phyloP scores from a whole-genome alignment of 2,329 filamentous ascomycete species.

The Ophiostoma triangulosporum region DNA sequence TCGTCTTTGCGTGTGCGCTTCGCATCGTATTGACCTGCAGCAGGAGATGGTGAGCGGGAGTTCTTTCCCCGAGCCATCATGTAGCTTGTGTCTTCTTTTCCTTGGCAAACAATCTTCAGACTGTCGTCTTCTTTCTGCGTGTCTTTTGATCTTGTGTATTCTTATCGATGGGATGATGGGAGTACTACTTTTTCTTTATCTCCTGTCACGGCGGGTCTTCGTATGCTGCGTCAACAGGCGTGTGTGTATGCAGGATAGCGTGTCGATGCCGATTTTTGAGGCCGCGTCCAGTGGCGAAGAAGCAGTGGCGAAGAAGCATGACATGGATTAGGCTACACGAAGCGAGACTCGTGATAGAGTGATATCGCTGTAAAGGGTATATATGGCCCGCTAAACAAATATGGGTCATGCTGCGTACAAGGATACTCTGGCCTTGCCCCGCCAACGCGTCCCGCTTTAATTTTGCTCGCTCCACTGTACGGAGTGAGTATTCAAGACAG shows the following conservation, averaged over 20 bases:
- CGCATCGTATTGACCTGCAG: constrained; percentile 67
- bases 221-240: neutral
- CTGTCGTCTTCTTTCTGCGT: neutral
- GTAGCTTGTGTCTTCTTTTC: constrained; percentile 16
- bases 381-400: neutral
- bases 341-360: neutral
- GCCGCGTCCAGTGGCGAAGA: neutral
- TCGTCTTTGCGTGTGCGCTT: constrained; percentile 53
- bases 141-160: neutral
- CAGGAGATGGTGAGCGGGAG: constrained; percentile 83
- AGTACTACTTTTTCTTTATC: constrained; percentile 1
- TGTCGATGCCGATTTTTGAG: neutral
- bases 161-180: neutral
- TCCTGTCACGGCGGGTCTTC: neutral
- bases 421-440: neutral
- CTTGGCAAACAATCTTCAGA: too few relatives aligned
- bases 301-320: neutral
- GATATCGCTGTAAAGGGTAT: neutral
- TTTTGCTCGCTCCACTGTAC: neutral
- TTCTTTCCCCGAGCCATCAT: constrained; percentile 51
- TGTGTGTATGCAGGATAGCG: neutral
- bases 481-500: too few relatives aligned
- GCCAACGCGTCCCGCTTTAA: constrained; percentile 1
- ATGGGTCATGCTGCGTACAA: neutral
- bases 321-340: neutral